Base-by-base conservation (phyloP, 2,329 filamentous ascomycete species). In the Epichloe aotearoae region DNA sequence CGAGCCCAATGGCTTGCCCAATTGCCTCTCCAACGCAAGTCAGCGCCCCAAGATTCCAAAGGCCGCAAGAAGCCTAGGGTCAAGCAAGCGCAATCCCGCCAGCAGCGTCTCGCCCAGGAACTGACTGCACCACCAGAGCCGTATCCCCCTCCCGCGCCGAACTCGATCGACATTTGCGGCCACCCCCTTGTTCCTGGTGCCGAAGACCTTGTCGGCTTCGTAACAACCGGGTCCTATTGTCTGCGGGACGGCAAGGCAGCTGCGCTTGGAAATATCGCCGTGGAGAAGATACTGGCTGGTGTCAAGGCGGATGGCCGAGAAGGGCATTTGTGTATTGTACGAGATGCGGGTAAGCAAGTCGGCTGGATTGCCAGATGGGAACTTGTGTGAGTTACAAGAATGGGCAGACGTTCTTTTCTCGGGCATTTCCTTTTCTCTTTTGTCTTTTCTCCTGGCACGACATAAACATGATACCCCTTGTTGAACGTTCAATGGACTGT, bases 181-280 rank as follows among this genome's bases (percentile, higher is more conserved):
- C 80, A 87, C 57, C 83, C 83, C 1, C 62, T 81, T 0, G 80
- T 89, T n/a, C 91, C 91, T 0, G 73, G 74, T 10, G 81, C 82
- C 54, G 73, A 77, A 20, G 86, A 96, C 63, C 73, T 97, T 12
- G 79, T 97, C 47, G 93, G 93, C 0, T 98, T 95, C 63, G 83
- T 96, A 23, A 96, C 89, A 2, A 85, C 84, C 1, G 93, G 91
- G 0, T 84, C 86, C 47, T 95, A 84, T 64, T 89, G 84, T 59
- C 75, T 97, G 2, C 78, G 80, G 2, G 80, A 85, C 56, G 93
- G 91, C 0, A 78, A 76, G 56, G 86, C 84, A 1, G 82, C 81
- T 15, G 91, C 83, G 0, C 74, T 97, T 53, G 93, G 86, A 0
- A 83, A 78, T 47, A 62, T 97, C 26, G 71, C 80, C 14, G 70